A percentile compares a stretch with the other conserved stretches of the same genome.
Conservation (phyloP, 371 early-diverging fungal genomes). For the Neoconidiobolus thromboides region DNA sequence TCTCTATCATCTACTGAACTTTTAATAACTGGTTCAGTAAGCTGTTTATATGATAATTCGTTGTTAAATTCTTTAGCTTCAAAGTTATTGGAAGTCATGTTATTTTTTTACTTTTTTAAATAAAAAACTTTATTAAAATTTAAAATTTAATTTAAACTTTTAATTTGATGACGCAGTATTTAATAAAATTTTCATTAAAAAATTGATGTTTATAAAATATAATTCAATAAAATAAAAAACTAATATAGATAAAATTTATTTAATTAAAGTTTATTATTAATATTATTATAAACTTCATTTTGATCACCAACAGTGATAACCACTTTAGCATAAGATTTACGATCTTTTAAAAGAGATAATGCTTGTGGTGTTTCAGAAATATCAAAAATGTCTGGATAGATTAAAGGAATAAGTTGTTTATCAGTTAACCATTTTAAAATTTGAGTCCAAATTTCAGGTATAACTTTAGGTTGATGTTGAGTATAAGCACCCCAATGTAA, state of each 20-base stretch:
- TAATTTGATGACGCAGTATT: too few species aligned
- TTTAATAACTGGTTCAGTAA: constrained; percentile 19
- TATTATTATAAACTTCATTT: neutral
- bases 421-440: constrained; percentile 42
- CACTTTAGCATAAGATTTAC: neutral
- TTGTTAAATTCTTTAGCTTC: too few species aligned
- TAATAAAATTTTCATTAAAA: too few species aligned
- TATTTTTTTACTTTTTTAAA: too few species aligned
- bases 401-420: constrained; percentile 38
- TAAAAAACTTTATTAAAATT: too few species aligned
- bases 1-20: constrained; percentile 55
- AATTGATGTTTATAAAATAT: too few species aligned
- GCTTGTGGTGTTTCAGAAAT: neutral
- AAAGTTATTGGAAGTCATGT: too few species aligned
- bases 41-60: too few species aligned
- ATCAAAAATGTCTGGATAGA: constrained; percentile 15
- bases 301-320: neutral
- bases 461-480: constrained; percentile 35
- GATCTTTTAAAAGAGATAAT: neutral
- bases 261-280: too few species aligned
- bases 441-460: constrained; percentile 49
- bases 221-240: too few species aligned
- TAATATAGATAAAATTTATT: too few species aligned
- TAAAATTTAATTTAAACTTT: too few species aligned
- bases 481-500: constrained; percentile 62